Base-by-base conservation (phyloP, 116 monocot species). In the Phalaenopsis hybrid region DNA sequence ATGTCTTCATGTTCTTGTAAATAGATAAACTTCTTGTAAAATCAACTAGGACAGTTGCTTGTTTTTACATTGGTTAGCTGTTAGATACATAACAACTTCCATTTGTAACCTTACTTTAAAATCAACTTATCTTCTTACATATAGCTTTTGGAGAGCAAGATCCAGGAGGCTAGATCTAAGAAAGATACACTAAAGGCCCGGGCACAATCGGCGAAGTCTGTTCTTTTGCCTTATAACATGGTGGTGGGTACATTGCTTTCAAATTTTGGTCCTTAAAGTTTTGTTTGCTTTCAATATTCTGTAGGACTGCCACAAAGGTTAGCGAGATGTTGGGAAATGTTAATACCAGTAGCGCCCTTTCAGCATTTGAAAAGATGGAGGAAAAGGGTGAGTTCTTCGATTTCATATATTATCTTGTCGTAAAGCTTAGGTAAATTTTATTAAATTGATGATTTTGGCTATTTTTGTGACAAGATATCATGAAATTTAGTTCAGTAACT, bases 361-460 rank as follows among this genome's bases (percentile, higher is more conserved):
- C 95, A 74, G 98, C 98, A 70, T 99, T 93, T 85, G 98, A 99
- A 61, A 99, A 99, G 87, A 99, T 99, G 95, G 95, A 95, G 84
- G 95, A 95, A 89, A 95, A 95, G 76, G 95, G 95, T 95, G 75
- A 0, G 81, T 8, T 57, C 44, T 82, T 84, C 57, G 13, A 75
- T 13, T 75, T 75, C 41, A 37, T 72, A 72, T 72, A 37, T 72
- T 16, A 25, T 72, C 6, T 72, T 72, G 72, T 5, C 13, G 17
- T 1, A 72, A 72, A 72, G 3, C 33, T 70, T 65, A 1, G 70
- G 33, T 34, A 34, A 70, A 70, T 34, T 12, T 18, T 34, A 21
- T 70, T 70, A 70, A 70, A 21, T 70, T 70, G 15, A 70, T 63
- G 63, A 70, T 70, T 16, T 10, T 37, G 70, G 33, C 34, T 70